Percentiles rank a stretch among this genome's conserved stretches.
phyloP scores from a whole-genome alignment of 2,329 filamentous ascomycete genomes.

The Nemania abortiva region DNA sequence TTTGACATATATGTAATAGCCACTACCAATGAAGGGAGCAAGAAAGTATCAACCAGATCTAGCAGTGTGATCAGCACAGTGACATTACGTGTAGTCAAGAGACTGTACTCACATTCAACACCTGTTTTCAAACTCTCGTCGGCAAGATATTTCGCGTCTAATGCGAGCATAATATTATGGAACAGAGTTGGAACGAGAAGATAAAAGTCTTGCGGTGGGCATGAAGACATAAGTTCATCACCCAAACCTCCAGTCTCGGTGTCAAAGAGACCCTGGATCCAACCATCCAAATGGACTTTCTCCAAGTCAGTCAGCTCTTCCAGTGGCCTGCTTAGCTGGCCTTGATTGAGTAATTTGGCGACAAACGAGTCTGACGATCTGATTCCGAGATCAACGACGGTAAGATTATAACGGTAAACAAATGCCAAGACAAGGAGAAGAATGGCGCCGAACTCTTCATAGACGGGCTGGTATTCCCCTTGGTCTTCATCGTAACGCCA shows the following conservation, averaged over 20 bases:
- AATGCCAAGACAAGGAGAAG: conserved; percentile 79
- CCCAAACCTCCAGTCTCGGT: conserved; percentile 78
- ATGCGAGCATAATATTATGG: conserved; percentile 78
- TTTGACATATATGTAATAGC: conserved; percentile 78
- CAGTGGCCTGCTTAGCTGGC: conserved; percentile 67
- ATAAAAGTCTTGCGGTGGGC: conserved; percentile 86
- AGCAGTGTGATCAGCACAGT: conserved; percentile 28
- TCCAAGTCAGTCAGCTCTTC: conserved; percentile 75
- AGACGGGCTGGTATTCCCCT: conserved; percentile 85
- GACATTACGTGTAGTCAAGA: conserved; percentile 38
- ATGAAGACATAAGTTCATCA: conserved; percentile 85
- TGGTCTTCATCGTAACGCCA: conserved; percentile 88
- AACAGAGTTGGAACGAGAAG: conserved; percentile 81
- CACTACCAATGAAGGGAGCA: conserved; percentile 81
- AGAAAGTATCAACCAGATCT: conserved; percentile 83
- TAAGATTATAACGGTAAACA: conserved; percentile 79
- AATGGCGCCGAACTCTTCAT: conserved; percentile 86
- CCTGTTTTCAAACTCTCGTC: conserved; percentile 80
- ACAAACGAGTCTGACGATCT: conserved; percentile 73
- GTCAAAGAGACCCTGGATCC: conserved; percentile 83
- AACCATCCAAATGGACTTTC: conserved; percentile 74
- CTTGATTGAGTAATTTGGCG: conserved; percentile 71
- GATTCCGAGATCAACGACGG: conserved; percentile 72
- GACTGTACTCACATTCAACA: conserved; percentile 73
- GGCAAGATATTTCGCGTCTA: conserved; percentile 72